These are phyloP conservation scores for Camelina sativa DNA, from an alignment of 345 rosid genomes.

Conservation along the genomic window DNA sequence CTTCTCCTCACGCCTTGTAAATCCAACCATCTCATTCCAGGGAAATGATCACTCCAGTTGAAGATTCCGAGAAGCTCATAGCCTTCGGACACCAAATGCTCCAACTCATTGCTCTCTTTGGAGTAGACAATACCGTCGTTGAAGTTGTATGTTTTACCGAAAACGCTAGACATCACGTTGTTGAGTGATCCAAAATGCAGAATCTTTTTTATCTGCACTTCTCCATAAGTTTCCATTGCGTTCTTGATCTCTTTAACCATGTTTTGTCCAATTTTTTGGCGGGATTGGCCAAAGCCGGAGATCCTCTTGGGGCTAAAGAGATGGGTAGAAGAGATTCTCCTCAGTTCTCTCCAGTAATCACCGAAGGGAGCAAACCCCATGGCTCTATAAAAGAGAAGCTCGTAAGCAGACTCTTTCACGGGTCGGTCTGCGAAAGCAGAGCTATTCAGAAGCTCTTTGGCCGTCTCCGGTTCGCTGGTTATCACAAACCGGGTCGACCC, in stretches of 20 bases:
- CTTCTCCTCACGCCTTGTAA: constrained; percentile 57
- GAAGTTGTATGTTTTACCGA: constrained; percentile 53
- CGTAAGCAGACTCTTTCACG: constrained; percentile 84
- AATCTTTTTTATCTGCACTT: constrained; percentile 45
- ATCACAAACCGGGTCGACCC: constrained; percentile 76
- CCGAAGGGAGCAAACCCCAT: constrained; percentile 91
- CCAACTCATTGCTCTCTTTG: constrained; percentile 44
- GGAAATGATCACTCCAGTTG: constrained; percentile 90
- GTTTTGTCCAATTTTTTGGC: constrained; percentile 41
- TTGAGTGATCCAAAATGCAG: constrained; percentile 55
- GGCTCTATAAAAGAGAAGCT: constrained; percentile 76
- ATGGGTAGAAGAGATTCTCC: constrained; percentile 76
- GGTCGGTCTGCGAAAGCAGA: constrained; percentile 85
- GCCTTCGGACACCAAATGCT: constrained; percentile 55
- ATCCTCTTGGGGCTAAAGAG: constrained; percentile 57
- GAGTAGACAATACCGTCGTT: constrained; percentile 24
- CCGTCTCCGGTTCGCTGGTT: constrained; percentile 66
- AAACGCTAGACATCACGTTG: constrained; percentile 59
- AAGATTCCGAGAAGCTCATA: constrained; percentile 64
- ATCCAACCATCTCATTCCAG: constrained; percentile 46
- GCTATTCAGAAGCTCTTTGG: constrained; percentile 73
- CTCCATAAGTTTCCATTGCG: constrained; percentile 37
- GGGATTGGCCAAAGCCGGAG: constrained; percentile 44
- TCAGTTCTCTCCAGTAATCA: constrained; percentile 80
- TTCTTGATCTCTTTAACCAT: constrained; percentile 47